These are phyloP conservation scores for Sclerotinia trifoliorum DNA, from an alignment of 2,329 filamentous ascomycete species.

Conservation along the genomic window DNA sequence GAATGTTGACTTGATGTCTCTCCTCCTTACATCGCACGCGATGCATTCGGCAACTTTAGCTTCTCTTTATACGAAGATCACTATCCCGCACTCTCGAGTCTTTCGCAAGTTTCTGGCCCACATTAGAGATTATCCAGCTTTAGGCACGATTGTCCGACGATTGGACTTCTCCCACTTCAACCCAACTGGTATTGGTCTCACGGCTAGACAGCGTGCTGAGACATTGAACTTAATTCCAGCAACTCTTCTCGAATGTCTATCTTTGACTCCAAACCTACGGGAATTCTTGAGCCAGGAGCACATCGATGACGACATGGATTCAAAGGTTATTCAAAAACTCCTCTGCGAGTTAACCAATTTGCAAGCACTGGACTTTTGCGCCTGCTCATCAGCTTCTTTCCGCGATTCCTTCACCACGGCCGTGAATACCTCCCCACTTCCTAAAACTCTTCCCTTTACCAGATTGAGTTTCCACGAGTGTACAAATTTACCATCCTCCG, in stretches of 20 bases:
- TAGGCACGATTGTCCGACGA: conserved; percentile 74
- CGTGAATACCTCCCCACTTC: conserved; percentile 32
- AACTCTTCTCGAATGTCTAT: conserved; percentile 69
- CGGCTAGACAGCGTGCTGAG: conserved; percentile 69
- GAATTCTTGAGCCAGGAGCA: conserved; percentile 82
- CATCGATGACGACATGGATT: conserved; percentile 70
- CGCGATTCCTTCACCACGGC: conserved; percentile 61
- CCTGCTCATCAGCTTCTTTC: conserved; percentile 68
- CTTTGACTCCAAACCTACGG: conserved; percentile 69
- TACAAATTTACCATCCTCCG: conserved; percentile 62
- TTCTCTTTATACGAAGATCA: conserved; percentile 76
- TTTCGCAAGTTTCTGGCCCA: conserved; percentile 79
- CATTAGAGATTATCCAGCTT: conserved; percentile 61
- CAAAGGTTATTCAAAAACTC: conserved; percentile 67
- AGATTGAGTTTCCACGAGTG: conserved; percentile 78
- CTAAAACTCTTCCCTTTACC: conserved; percentile 55
- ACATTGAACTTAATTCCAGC: conserved; percentile 74
- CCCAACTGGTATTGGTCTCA: conserved; percentile 72
- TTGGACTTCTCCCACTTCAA: conserved; percentile 87
- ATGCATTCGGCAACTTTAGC: conserved; percentile 71
- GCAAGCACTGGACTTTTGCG: conserved; percentile 72
- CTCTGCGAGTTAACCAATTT: conserved; percentile 65
- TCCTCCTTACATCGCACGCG: conserved; percentile 72
- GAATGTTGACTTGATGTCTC: conserved; percentile 74
- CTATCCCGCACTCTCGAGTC: conserved; percentile 77